Evolutionary conservation across 108 stramenopile genomes (phyloP).

Genomic region (Pseudonitzschia delicatissima): DNA sequence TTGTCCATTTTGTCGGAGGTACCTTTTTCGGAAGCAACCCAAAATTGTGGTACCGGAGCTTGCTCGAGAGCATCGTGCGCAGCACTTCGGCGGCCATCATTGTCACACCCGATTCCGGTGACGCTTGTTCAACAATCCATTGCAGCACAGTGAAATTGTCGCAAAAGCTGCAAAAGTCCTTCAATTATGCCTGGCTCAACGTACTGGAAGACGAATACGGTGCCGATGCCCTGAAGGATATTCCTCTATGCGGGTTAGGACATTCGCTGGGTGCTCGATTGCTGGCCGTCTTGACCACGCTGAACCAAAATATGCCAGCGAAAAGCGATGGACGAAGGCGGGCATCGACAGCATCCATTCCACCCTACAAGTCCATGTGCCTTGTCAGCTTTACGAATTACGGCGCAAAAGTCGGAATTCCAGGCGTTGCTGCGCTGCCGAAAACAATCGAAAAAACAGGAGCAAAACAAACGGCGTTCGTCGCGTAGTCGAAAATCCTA

Average conservation of each 20-base stretch:
- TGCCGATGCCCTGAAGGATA: slow-evolving; percentile 32
- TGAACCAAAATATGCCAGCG: slow-evolving; percentile 12
- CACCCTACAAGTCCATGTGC: slow-evolving; percentile 41
- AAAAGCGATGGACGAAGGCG: neutral
- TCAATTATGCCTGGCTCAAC: slow-evolving; percentile 58
- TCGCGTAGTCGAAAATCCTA: neutral
- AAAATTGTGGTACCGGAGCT: slow-evolving; percentile 54
- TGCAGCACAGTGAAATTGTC: slow-evolving; percentile 55
- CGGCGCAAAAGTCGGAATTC: slow-evolving; percentile 49
- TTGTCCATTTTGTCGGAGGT: slow-evolving; percentile 83
- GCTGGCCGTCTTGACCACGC: slow-evolving; percentile 57
- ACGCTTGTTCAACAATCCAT: too few relatives aligned
- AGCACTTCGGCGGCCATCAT: slow-evolving; percentile 63
- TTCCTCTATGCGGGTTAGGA: slow-evolving; percentile 71
- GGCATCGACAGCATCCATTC: neutral
- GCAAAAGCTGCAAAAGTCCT: slow-evolving; percentile 40
- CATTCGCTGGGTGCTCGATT: slow-evolving; percentile 77
- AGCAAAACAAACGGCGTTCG: neutral
- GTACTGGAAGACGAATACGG: slow-evolving; percentile 82
- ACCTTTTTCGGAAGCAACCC: slow-evolving; percentile 79
- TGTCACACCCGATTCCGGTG: slow-evolving; percentile 69
- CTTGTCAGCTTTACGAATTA: slow-evolving; percentile 63
- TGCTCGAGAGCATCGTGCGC: slow-evolving; percentile 58
- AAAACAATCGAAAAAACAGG: slow-evolving; percentile 16
- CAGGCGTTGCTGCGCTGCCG: slow-evolving; percentile 38